These are phyloP conservation scores for Hortiboletus flavorubellus DNA, from an alignment of 768 basidiomycete species.

Conservation along the genomic window DNA sequence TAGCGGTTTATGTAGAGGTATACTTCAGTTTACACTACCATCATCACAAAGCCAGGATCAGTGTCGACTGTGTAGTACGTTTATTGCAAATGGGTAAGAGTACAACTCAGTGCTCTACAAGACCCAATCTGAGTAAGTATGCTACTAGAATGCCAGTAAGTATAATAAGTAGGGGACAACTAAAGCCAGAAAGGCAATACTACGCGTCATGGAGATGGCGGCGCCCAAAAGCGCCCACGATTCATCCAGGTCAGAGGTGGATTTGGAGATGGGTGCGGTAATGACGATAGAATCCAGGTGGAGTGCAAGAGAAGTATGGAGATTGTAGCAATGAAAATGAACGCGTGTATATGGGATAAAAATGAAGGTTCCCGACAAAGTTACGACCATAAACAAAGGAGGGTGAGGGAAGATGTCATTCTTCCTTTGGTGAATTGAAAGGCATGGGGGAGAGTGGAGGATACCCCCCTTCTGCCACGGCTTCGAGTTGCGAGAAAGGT, in stretches of 20 bases:
- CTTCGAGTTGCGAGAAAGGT: constrained; percentile 79
- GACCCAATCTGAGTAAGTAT: constrained; percentile 28
- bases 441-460: constrained; percentile 76
- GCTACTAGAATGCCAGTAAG: constrained; percentile 33
- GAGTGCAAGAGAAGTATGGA: constrained; percentile 23
- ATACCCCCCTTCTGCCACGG: constrained; percentile 75
- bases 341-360: constrained; percentile 24
- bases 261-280: constrained; percentile 9
- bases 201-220: constrained; percentile 10
- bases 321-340: constrained; percentile 34
- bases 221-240: constrained; percentile 3
- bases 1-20: constrained; percentile 9
- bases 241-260: constrained; percentile 18
- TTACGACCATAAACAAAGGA: constrained; percentile 26
- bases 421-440: constrained; percentile 53
- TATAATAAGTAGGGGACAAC: constrained; percentile 27
- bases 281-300: constrained; percentile 25
- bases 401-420: constrained; percentile 21
- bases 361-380: constrained; percentile 24
- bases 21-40: constrained; percentile 9
- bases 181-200: constrained; percentile 17
- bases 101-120: constrained; percentile 34
- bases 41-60: constrained; percentile 6
- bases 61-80: constrained; percentile 15
- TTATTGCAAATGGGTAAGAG: constrained; percentile 29